A percentile compares a stretch with the other conserved stretches of the same genome.
Evolutionary conservation across 2,329 filamentous ascomycete genomes (phyloP).

Genomic region (Colletotrichum salicis): DNA sequence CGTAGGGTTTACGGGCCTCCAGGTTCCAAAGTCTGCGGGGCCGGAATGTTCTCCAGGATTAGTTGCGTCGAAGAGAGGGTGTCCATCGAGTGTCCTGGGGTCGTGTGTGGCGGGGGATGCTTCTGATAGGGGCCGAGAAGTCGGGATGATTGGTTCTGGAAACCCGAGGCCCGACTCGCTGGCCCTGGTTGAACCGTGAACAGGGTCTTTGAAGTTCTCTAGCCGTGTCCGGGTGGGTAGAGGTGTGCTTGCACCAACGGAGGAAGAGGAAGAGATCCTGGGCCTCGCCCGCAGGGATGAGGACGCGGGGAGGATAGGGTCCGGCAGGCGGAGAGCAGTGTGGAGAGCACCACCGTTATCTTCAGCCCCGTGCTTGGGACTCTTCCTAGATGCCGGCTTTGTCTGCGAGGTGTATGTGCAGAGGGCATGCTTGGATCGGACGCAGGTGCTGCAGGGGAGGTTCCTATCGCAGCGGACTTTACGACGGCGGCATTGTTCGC

Average conservation of each 20-base stretch:
- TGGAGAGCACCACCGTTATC: neutral
- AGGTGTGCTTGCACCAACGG: neutral
- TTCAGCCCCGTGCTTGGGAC: neutral
- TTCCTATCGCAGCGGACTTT: slow-evolving; percentile 72
- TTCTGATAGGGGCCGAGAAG: slow-evolving; percentile 12
- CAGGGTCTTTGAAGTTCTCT: neutral
- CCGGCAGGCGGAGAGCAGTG: neutral
- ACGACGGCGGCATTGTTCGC: slow-evolving; percentile 66
- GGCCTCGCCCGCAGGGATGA: neutral
- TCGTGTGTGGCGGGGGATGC: neutral
- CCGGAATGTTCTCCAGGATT: slow-evolving; percentile 5
- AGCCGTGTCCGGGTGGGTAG: too few species aligned
- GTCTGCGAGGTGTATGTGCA: slow-evolving; percentile 62
- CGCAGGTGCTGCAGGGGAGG: slow-evolving; percentile 68
- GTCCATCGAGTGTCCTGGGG: neutral
- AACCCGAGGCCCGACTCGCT: neutral
- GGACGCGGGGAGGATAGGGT: neutral
- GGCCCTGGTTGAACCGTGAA: neutral
- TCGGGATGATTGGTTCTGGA: slow-evolving; percentile 11
- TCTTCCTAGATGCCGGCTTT: slow-evolving; percentile 36
- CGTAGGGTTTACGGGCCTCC: neutral
- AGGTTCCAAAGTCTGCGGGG: slow-evolving; percentile 10
- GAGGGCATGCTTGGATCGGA: slow-evolving; percentile 63
- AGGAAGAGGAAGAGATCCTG: neutral
- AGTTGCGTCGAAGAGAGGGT: neutral